These are phyloP conservation scores for Sporisorium scitamineum DNA, from an alignment of 1,284 basidiomycete species.

Conservation along the genomic window DNA sequence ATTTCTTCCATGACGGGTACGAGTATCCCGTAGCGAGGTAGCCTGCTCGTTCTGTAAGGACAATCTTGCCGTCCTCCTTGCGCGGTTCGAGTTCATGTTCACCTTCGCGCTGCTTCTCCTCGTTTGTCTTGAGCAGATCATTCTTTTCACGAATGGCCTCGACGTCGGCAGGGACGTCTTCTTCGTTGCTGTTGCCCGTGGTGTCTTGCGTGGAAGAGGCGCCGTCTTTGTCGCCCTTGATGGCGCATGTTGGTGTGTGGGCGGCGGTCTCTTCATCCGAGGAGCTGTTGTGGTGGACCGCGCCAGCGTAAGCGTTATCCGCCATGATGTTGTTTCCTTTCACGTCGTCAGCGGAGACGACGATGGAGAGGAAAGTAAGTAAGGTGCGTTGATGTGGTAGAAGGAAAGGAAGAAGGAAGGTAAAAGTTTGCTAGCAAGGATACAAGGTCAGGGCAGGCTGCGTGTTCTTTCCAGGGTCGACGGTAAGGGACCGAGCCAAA, in stretches of 20 bases:
- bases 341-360: too few species aligned
- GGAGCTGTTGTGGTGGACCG: slow-evolving; percentile 23
- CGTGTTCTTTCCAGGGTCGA: slow-evolving; percentile 1
- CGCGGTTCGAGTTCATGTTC: slow-evolving; percentile 46
- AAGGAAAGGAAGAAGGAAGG: neutral
- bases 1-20: slow-evolving; percentile 68
- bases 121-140: slow-evolving; percentile 43
- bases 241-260: slow-evolving; percentile 11
- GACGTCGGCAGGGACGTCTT: slow-evolving; percentile 19
- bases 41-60: slow-evolving; percentile 66
- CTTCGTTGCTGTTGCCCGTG: slow-evolving; percentile 8
- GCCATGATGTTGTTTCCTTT: slow-evolving; percentile 13
- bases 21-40: slow-evolving; percentile 63
- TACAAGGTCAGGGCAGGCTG: neutral
- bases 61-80: slow-evolving; percentile 65
- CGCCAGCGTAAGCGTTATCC: slow-evolving; percentile 2
- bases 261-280: slow-evolving; percentile 28
- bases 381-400: neutral
- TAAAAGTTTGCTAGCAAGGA: neutral
- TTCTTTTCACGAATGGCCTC: slow-evolving; percentile 46
- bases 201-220: slow-evolving; percentile 17
- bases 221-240: slow-evolving; percentile 9
- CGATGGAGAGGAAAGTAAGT: neutral
- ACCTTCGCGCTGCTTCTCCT: slow-evolving; percentile 49
- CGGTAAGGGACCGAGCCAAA: slow-evolving; percentile 4